Evolutionary conservation across 495 filamentous ascomycete genomes (phyloP).

Genomic region (Xeromyces bisporus): DNA sequence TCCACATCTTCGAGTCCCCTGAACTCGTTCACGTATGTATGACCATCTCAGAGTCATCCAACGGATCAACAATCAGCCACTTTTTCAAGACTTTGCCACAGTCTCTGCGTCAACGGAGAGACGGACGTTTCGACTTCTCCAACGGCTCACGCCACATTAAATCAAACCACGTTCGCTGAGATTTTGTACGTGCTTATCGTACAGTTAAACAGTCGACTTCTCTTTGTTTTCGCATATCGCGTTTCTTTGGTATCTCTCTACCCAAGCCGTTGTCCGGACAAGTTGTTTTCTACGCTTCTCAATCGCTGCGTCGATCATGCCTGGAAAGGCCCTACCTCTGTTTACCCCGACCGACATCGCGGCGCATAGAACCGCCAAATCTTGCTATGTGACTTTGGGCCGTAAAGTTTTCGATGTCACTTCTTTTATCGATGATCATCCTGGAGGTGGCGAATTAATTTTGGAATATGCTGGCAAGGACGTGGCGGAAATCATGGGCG

Average conservation of each 20-base stretch:
- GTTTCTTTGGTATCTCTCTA: not conserved
- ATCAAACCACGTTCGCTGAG: not conserved
- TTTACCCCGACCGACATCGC: conserved; percentile 63
- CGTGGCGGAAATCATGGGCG: conserved; percentile 62
- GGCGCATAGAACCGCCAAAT: conserved; percentile 60
- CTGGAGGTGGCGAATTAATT: conserved; percentile 77
- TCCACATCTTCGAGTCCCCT: too few relatives aligned
- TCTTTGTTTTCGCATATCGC: conserved; percentile 3
- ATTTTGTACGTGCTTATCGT: not conserved
- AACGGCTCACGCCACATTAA: conserved; percentile 1
- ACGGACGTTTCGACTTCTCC: too few relatives aligned
- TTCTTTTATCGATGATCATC: conserved; percentile 71
- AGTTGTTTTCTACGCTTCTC: too few relatives aligned
- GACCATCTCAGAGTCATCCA: too few relatives aligned
- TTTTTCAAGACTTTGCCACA: too few relatives aligned
- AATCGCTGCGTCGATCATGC: conserved; percentile 15
- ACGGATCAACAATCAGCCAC: too few relatives aligned
- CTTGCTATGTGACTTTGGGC: conserved; percentile 86
- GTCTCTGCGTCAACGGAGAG: too few relatives aligned
- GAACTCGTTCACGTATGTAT: too few relatives aligned
- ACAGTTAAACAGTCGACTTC: not conserved
- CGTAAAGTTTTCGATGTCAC: conserved; percentile 91
- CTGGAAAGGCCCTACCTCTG: conserved; percentile 52
- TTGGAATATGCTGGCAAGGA: conserved; percentile 86
- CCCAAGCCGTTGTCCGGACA: too few relatives aligned